A percentile compares a stretch with the other conserved stretches of the same genome.
These are phyloP conservation scores for Dacryopinax primogenitus DNA, from an alignment of 768 basidiomycete species.

Conservation along the genomic window DNA sequence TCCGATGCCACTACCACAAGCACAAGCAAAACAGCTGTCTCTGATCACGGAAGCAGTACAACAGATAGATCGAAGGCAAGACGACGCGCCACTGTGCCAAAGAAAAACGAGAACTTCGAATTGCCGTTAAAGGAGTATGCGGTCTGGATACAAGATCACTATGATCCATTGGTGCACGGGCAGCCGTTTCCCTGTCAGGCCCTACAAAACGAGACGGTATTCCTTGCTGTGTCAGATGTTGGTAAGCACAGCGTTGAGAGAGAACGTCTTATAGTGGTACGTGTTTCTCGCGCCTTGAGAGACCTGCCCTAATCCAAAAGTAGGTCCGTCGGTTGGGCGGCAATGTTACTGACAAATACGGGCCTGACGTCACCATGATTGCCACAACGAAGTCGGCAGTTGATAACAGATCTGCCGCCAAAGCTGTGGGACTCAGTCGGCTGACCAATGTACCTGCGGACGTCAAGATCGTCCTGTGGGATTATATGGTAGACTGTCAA, in stretches of 20 bases:
- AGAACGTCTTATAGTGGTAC: background rate
- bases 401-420: conserved; percentile 22
- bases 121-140: background rate
- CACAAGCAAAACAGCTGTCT: background rate
- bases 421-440: conserved; percentile 37
- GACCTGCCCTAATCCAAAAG: background rate
- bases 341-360: conserved; percentile 44
- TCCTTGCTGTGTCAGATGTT: background rate
- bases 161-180: background rate
- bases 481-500: conserved; percentile 41
- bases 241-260: background rate
- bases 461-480: conserved; percentile 53
- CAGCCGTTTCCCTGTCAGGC: background rate
- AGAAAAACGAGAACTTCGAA: background rate
- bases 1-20: background rate
- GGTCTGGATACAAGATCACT: background rate
- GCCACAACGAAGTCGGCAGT: conserved; percentile 36
- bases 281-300: background rate
- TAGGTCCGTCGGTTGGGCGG: conserved; percentile 57
- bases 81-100: background rate
- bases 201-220: background rate
- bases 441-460: conserved; percentile 48
- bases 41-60: background rate
- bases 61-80: background rate
- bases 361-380: conserved; percentile 54